A percentile compares a stretch with the other conserved stretches of the same genome.
Conservation (phyloP, 2,329 filamentous ascomycete genomes). For the Aurifilum marmelostoma region DNA sequence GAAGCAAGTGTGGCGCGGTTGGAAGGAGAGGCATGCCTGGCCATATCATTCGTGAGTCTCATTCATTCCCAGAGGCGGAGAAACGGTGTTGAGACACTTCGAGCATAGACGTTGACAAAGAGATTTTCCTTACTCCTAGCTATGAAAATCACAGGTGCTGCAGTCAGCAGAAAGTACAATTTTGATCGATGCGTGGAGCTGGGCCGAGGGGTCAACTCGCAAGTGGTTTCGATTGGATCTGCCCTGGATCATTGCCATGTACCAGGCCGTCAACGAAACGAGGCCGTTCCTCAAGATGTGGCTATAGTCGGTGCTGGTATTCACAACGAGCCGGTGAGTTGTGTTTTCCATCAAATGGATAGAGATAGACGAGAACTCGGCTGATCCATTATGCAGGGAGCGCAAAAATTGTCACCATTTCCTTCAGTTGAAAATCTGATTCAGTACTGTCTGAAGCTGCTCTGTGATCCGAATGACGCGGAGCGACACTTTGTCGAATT, state of each 20-base stretch:
- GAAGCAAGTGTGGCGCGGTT: slow-evolving; percentile 68
- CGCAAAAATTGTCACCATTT: slow-evolving; percentile 44
- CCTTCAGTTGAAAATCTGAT: slow-evolving; percentile 45
- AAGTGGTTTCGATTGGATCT: slow-evolving; percentile 69
- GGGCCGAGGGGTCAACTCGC: slow-evolving; percentile 59
- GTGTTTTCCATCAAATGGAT: not conserved
- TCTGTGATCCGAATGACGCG: slow-evolving; percentile 54
- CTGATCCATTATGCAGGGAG: slow-evolving; percentile 33
- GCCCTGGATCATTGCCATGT: slow-evolving; percentile 75
- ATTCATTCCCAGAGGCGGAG: too few species aligned
- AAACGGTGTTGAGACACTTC: not conserved
- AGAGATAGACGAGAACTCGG: too few species aligned
- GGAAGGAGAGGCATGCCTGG: slow-evolving; percentile 74
- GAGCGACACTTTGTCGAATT: slow-evolving; percentile 58
- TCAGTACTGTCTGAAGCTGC: slow-evolving; percentile 54
- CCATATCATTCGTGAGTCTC: slow-evolving; percentile 51
- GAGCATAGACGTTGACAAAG: not conserved
- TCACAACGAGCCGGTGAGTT: slow-evolving; percentile 49
- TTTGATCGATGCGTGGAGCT: slow-evolving; percentile 60
- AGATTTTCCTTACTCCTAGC: slow-evolving; percentile 49
- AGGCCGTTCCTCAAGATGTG: slow-evolving; percentile 45
- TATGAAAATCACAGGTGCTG: slow-evolving; percentile 69
- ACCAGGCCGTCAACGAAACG: slow-evolving; percentile 61
- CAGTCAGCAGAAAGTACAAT: slow-evolving; percentile 61
- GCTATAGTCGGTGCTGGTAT: slow-evolving; percentile 57